These are phyloP conservation scores for Phyllachora maydis DNA, from an alignment of 2,329 filamentous ascomycete genomes.

Conservation along the genomic window DNA sequence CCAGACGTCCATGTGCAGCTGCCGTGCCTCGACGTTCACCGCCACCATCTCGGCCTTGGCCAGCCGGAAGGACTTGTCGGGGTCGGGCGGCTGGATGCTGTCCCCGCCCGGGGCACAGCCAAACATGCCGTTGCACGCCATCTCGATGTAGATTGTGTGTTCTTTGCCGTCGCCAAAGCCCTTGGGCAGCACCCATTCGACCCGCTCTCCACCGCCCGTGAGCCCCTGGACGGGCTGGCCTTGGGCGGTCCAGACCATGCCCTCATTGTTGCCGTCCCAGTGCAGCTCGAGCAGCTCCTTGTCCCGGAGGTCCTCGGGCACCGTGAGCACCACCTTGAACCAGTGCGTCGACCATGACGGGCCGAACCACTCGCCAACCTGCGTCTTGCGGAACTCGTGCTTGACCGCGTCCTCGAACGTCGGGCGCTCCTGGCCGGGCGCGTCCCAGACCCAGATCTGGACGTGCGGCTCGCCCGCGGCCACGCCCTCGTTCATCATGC, in stretches of 20 bases:
- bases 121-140: slow-evolving; percentile 98
- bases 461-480: slow-evolving; percentile 53
- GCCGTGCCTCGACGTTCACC: slow-evolving; percentile 68
- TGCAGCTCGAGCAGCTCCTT: slow-evolving; percentile 83
- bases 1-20: slow-evolving; percentile 84
- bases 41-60: slow-evolving; percentile 68
- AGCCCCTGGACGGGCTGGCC: slow-evolving; percentile 83
- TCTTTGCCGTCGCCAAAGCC: slow-evolving; percentile 67
- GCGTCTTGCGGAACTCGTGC: slow-evolving; percentile 54
- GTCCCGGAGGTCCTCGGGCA: slow-evolving; percentile 51
- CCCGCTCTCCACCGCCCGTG: slow-evolving; percentile 72
- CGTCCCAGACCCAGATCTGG: slow-evolving; percentile 71
- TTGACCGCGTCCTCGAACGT: slow-evolving; percentile 67
- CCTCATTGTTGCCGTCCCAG: slow-evolving; percentile 91
- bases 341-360: slow-evolving; percentile 97
- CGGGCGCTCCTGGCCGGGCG: slow-evolving; percentile 59
- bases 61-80: slow-evolving; percentile 65
- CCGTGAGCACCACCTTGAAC: slow-evolving; percentile 68
- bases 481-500: slow-evolving; percentile 52
- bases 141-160: slow-evolving; percentile 86
- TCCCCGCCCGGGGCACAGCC: slow-evolving; percentile 75
- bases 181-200: slow-evolving; percentile 79
- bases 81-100: slow-evolving; percentile 70
- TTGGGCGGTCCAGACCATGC: slow-evolving; percentile 78
- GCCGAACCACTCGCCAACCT: slow-evolving; percentile 63